Conservation (phyloP, 805 yeast species). For the Suhomyces sp. region DNA sequence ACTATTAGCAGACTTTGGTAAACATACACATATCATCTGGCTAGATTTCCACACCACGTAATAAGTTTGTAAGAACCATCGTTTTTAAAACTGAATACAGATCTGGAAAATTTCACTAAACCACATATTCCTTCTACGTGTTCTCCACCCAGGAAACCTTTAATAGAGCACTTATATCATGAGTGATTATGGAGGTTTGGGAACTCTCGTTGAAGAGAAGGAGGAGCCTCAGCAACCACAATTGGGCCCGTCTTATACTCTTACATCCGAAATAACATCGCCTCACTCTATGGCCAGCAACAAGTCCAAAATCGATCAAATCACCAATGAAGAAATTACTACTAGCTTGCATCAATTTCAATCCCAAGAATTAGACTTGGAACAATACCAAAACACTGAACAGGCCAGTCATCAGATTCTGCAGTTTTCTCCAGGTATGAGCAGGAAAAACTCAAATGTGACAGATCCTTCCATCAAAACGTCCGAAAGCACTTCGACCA, state of each 20-base stretch:
- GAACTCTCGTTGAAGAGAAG: conserved; percentile 31
- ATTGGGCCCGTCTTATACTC: background rate
- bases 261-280: background rate
- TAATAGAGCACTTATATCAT: background rate
- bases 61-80: background rate
- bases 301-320: background rate
- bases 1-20: background rate
- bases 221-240: conserved; percentile 8
- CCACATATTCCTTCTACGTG: background rate
- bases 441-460: background rate
- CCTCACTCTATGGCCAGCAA: background rate
- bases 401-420: background rate
- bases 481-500: background rate
- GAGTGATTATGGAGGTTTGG: conserved; percentile 25
- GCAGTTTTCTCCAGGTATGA: background rate
- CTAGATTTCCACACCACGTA: background rate
- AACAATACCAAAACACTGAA: background rate
- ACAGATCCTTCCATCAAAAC: conserved; percentile 1
- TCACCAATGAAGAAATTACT: background rate
- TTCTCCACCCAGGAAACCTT: background rate
- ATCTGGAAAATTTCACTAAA: background rate
- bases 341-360: background rate
- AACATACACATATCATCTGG: background rate
- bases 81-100: background rate
- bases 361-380: background rate